These are phyloP conservation scores for Halophytophthora polymorphica DNA, from an alignment of 352 stramenopile genomes.

Conservation along the genomic window DNA sequence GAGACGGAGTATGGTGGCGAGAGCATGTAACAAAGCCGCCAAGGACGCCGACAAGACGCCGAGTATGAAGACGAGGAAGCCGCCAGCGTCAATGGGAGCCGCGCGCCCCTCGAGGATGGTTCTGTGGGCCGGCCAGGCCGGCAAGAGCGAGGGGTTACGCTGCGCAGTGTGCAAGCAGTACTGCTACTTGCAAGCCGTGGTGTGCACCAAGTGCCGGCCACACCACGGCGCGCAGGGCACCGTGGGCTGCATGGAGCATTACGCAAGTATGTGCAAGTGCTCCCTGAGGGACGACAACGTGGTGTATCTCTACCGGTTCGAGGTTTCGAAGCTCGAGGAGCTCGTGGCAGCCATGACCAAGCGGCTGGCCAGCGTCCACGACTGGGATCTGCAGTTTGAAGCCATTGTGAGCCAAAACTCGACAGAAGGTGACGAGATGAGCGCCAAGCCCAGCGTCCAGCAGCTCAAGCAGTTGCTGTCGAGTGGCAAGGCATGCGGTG, in stretches of 20 bases:
- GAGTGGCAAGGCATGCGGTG: conserved; percentile 30
- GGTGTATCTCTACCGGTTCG: conserved; percentile 58
- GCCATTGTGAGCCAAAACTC: conserved; percentile 12
- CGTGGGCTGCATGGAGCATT: conserved; percentile 78
- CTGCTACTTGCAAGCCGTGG: conserved; percentile 81
- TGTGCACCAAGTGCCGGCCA: conserved; percentile 69
- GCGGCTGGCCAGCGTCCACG: conserved; percentile 33
- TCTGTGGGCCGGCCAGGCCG: conserved; percentile 75
- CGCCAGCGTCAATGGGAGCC: conserved; percentile 13
- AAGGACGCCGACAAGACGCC: conserved; percentile 3
- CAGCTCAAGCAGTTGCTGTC: conserved; percentile 34
- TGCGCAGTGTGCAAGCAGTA: conserved; percentile 82
- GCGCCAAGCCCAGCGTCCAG: conserved; percentile 9
- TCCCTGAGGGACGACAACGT: conserved; percentile 43
- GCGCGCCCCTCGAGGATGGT: conserved; percentile 69
- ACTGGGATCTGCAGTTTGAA: conserved; percentile 41
- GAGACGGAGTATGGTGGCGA: conserved; percentile 31
- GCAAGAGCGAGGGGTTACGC: conserved; percentile 70
- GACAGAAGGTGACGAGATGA: neutral
- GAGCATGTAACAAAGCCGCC: conserved; percentile 21
- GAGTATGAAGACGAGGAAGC: conserved; percentile 28
- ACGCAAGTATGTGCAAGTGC: conserved; percentile 77
- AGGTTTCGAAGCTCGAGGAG: conserved; percentile 32
- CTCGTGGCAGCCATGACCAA: conserved; percentile 30
- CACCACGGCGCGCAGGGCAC: conserved; percentile 28